Base-by-base conservation (phyloP, 2,329 filamentous ascomycete genomes). In the Anisogramma anomala region DNA sequence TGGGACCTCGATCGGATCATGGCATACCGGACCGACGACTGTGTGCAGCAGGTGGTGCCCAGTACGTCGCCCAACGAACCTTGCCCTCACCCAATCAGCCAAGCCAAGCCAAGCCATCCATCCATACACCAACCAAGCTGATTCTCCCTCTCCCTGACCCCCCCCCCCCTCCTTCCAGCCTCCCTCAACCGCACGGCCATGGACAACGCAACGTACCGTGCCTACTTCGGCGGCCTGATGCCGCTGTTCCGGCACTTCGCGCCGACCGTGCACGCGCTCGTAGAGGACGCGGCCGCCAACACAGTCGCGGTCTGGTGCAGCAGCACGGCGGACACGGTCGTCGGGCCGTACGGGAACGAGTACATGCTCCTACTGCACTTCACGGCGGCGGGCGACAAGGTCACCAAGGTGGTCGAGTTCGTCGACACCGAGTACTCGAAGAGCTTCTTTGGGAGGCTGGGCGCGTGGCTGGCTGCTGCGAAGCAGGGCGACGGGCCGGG, bases 341-440 rank as follows among this genome's bases (percentile, higher is more conserved):
- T 52, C 15, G 49, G 52, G 0, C 49, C 47, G 2, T 53, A 53
- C 27, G 27, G 13, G 5, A 49, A 52, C 30, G 49, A 54, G 48
- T 50, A 52, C 35, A 43, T 48, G 27, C 23, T 53, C 13, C 34
- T 49, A 17, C 31, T 52, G 25, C 23, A 52, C 45, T 49, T 52
- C 42, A 51, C 49, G 26, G 42, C 48, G 28, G 39, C 41, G 1
- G 49, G 48, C 22, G 47, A 49, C 31, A 51, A 48, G 26, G 42
- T 44, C 13, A 30, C 33, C 14, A 30, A 28, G 32, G 25, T 44
- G 7, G 15, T 15, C 6, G 33, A 33, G 14, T 33, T 20, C 20
- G 33, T 34, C 17, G 33, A 34, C 17, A 34, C 40, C 6, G 33
- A 14, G 2, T 18, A 22, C 5, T 13, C 34, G 8, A 42, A 33